Base-by-base conservation (phyloP, 2,329 filamentous ascomycete species). In the Epichloe sp. region DNA sequence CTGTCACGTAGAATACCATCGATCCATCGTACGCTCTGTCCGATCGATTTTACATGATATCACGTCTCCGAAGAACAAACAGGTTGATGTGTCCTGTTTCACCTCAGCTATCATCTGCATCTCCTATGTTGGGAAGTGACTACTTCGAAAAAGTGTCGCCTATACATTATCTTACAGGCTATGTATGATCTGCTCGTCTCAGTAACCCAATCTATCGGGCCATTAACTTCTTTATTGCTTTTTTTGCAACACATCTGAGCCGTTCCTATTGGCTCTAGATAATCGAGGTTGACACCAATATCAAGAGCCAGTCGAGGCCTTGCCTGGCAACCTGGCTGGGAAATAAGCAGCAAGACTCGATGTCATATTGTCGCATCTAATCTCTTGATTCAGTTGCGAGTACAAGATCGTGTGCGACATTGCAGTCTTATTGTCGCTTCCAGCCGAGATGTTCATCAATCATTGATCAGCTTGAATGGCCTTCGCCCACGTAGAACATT, bases 381-480 rank as follows among this genome's bases (percentile, higher is more conserved):
- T 14, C 15, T 19, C 36, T 40, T 34, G 46, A 48, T 41, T 21
- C 46, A 41, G 36, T 21, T 48, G 15, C n/a, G 36, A 34, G 36
- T 34, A 34, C 36, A 45, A 11, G 47, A 45, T 50, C 34, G 41
- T 31, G 42, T 46, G 34, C 36, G 26, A 34, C 35, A 31, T 23
- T 15, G 26, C 37, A 21, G 17, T 31, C 21, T 46, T 46, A 3
- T 37, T 38, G 35, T 31, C 21, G 46, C 36, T 48, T 37, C 6
- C 36, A 48, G 23, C 26, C 47, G 47, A 49, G 40, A 43, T 43
- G 17, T 49, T 8, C 11, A 49, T 49, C 47, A 49, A 49, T 36
- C 40, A 43, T 36, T 10, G 17, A 49, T 19, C 48, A 40, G 36
- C 14, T 41, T n/a, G 12, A n/a, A 8, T 45, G 36, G 36, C 21